Conservation (phyloP, 208 protist genomes). For the Trypanosoma rangeli region DNA sequence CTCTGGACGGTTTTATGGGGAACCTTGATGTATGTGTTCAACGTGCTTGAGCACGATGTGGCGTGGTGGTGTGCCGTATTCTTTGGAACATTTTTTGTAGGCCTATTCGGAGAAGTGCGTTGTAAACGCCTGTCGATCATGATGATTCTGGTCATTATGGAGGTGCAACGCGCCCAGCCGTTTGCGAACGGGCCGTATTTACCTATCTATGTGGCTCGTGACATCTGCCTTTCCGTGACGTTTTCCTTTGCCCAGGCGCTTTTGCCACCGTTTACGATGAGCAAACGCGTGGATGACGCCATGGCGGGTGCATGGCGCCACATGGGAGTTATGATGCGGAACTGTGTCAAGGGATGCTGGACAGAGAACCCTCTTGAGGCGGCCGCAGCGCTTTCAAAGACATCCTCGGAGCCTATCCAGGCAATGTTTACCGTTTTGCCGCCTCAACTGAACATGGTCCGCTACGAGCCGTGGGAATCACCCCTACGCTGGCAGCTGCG, state of each 20-base stretch:
- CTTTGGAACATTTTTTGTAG: conserved; percentile 31
- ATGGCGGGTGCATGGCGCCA: conserved; percentile 34
- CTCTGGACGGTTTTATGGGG: conserved; percentile 43
- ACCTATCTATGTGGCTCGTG: conserved; percentile 36
- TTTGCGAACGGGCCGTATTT: conserved; percentile 30
- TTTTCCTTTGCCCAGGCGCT: conserved; percentile 51
- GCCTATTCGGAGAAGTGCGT: conserved; percentile 52
- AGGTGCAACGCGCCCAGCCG: conserved; percentile 45
- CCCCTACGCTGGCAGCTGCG: conserved; percentile 60
- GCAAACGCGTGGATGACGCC: conserved; percentile 35
- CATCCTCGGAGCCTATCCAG: conserved; percentile 45
- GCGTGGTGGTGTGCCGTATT: conserved; percentile 73
- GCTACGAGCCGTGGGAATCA: conserved; percentile 61
- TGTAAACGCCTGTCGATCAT: conserved; percentile 57
- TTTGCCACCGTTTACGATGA: conserved; percentile 37
- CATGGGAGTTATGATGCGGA: conserved; percentile 31
- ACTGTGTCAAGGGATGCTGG: conserved; percentile 43
- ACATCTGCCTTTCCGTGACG: conserved; percentile 36
- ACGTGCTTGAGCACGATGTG: conserved; percentile 28
- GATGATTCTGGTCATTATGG: conserved; percentile 57
- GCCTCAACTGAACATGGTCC: conserved; percentile 38
- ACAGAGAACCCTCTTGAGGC: conserved; percentile 51
- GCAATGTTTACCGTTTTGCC: conserved; percentile 24
- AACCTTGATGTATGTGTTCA: conserved; percentile 45
- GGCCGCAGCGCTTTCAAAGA: conserved; percentile 31